Conservation (phyloP, 2,329 filamentous ascomycete species). For the Colletotrichum lentis region DNA sequence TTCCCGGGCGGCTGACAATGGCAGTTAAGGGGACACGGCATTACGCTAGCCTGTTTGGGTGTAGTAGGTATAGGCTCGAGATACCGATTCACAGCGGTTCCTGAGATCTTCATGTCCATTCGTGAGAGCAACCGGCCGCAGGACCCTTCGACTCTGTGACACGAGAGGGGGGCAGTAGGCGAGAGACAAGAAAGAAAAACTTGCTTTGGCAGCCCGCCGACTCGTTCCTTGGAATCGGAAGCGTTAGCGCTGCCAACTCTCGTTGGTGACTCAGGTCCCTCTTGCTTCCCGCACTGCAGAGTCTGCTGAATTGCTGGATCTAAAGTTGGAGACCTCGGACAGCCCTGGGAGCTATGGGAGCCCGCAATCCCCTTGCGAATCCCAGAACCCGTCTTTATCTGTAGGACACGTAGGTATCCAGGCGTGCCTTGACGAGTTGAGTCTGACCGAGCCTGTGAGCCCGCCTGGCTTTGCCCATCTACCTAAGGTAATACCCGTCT, state of each 20-base stretch:
- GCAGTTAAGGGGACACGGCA: background rate
- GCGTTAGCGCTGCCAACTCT: conserved; percentile 7
- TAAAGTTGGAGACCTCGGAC: background rate
- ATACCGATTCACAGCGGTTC: conserved; percentile 33
- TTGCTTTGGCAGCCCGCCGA: conserved; percentile 11
- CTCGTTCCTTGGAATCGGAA: conserved; percentile 26
- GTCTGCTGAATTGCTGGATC: background rate
- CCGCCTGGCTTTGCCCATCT: too few relatives aligned
- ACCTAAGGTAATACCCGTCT: too few relatives aligned
- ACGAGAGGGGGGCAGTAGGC: background rate
- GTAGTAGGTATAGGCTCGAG: background rate
- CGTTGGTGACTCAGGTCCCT: background rate
- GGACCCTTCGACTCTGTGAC: conserved; percentile 30
- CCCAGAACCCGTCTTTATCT: too few relatives aligned
- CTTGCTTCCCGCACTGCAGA: background rate
- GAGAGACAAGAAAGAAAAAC: background rate
- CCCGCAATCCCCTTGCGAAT: too few relatives aligned
- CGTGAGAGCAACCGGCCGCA: conserved; percentile 17
- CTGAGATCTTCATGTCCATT: conserved; percentile 27
- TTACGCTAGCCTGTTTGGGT: conserved; percentile 14
- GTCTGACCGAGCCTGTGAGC: too few relatives aligned
- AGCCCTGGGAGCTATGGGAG: background rate
- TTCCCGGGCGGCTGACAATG: background rate
- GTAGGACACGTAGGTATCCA: too few relatives aligned
- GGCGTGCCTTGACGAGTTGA: too few relatives aligned